Evolutionary conservation across 2,329 filamentous ascomycete species (phyloP), one percentile per base, ranked within the genome.

Genomic region (Aspergillus viridinutans): DNA sequence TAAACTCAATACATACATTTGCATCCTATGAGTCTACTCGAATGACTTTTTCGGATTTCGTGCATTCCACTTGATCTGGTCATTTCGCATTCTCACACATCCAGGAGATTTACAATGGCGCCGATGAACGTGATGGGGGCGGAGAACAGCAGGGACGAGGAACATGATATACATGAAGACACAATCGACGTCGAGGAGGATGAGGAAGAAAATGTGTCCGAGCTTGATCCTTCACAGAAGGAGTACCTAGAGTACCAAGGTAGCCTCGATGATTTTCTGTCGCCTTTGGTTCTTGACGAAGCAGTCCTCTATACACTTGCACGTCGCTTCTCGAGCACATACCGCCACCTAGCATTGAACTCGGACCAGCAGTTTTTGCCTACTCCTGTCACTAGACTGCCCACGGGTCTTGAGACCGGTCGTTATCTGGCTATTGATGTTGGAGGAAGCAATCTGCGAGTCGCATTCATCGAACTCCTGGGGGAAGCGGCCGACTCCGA

Each of bases 341-440:
- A 78, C 63, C 70, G 69, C 50, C 67, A 78, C 42, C 69, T 80
- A 54, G 77, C 77, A 35, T 62, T 74, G 54, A 72, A 72, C 7
- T 80, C 77, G 14, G 72, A 77, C 49, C 69, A 79, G 61, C 77
- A 80, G 59, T 80, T 80, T 57, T 63, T 80, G 29, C 77, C 77
- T 17, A 80, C 77, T 0, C 77, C 77, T 0, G 76, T 79, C 21
- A 79, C 77, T 21, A 71, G 72, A 57, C 63, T 80, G 29, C 77
- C 77, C 12, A 80, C 76, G 1, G 81, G 82, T 20, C 73, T 78
- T 61, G 81, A 84, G 64, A 80, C 78, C 5, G 81, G 81, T 42
- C 79, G 76, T 26, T 84, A 83, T 61, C 64, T 84, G 52, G 80
- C 80, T 49, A 83, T 84, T 54, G 81, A 84, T 67, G 80, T 84